Base-by-base conservation (phyloP, 2,329 filamentous ascomycete genomes). In the Aspergillus novoparasiticus region DNA sequence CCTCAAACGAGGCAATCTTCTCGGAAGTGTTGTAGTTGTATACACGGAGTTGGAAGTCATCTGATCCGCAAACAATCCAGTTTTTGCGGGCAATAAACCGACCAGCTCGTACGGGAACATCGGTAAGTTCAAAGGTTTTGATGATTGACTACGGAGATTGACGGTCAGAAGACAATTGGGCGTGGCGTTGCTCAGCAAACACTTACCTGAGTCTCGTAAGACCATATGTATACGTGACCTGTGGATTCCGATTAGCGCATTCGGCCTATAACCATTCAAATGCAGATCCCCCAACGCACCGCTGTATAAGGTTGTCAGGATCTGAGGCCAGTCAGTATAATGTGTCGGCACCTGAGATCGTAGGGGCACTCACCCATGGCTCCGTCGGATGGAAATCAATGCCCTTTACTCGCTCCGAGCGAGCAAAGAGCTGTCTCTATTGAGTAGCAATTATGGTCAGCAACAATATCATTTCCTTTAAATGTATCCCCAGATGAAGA, bases 21-120 rank as follows among this genome's bases (percentile, higher is more conserved):
- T 99, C 95, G 64, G 93, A 96, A 59, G 95, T 99, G 83, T 99
- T 98, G 86, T 98, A 99, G 84, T 99, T 98, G 87, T 97, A 96
- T 68, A 96, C 92, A 72, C 94, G 91, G 65, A 90, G 78, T 74
- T 90, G 87, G 82, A 96, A 99, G 83, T 97, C 93, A 82, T 96
- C 92, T 70, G 90, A 94, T 75, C 95, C 95, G 81, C 93, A 95
- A 60, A 96, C 92, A 72, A 97, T 96, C 95, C 95, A 99, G 81
- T 98, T 99, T 89, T 99, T 99, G 73, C 95, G 88, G 71, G 95
- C 92, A 75, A 99, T 89, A 80, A 99, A 99, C 72, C 95, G 92
- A 75, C 95, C 95, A 66, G 95, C 95, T 80, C 95, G 91, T 63
- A 99, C 94, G 68, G 95, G 95, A 57, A 99, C 95, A 85, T 99